phyloP scores from a whole-genome alignment of 139 green algal species.

The Spirogloea muscicola region DNA sequence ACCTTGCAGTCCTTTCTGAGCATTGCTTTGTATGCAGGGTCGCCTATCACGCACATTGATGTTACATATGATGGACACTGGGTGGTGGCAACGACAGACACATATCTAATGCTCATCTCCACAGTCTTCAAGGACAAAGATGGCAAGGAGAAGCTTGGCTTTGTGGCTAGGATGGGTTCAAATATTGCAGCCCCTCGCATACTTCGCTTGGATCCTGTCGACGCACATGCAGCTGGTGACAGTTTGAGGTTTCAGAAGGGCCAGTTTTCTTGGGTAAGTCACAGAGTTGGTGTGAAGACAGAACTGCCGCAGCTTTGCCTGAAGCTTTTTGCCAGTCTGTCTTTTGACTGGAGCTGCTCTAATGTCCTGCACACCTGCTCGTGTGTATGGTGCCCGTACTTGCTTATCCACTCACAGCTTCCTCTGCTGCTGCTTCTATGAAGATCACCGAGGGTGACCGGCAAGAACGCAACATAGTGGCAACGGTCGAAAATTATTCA shows the following conservation, averaged over 20 bases:
- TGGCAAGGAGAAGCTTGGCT: conserved; percentile 69
- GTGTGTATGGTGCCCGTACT: too few species aligned
- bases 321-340: too few species aligned
- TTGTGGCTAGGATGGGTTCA: conserved; percentile 52
- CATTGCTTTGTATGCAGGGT: too few species aligned
- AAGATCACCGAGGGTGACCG: conserved; percentile 22
- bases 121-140: conserved; percentile 68
- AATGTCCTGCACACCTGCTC: too few species aligned
- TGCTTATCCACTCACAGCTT: too few species aligned
- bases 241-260: conserved; percentile 56
- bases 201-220: conserved; percentile 83
- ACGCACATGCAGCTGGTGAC: neutral
- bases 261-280: conserved; percentile 83
- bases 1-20: too few species aligned
- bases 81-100: conserved; percentile 85
- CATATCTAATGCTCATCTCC: conserved; percentile 91
- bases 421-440: too few species aligned
- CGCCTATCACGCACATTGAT: conserved; percentile 82
- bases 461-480: conserved; percentile 33
- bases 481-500: conserved; percentile 34
- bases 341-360: too few species aligned
- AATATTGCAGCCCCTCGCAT: conserved; percentile 67
- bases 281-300: too few species aligned
- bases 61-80: conserved; percentile 79
- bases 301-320: too few species aligned